phyloP scores from a whole-genome alignment of 2,329 filamentous ascomycete genomes.

The Taxawa tesnikishii region DNA sequence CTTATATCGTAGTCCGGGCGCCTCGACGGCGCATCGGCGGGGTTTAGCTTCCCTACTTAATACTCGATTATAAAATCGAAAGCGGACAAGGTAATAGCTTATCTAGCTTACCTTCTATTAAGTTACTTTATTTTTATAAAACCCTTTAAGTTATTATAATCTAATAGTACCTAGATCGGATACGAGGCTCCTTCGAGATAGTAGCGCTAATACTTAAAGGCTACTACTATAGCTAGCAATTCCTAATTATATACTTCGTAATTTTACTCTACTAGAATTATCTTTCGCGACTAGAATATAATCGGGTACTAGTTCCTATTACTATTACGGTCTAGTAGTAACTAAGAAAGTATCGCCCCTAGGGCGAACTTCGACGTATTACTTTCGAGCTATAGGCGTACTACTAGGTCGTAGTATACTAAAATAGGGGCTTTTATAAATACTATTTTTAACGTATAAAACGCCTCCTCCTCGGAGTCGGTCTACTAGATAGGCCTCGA shows the following conservation, averaged over 20 bases:
- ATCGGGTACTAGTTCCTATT: conserved; percentile 3
- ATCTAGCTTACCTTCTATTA: conserved; percentile 3
- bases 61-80: conserved; percentile 8
- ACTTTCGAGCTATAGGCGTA: conserved; percentile 1
- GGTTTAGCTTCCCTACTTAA: conserved; percentile 3
- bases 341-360: conserved; percentile 5
- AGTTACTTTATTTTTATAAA: conserved; percentile 3
- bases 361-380: conserved; percentile 4
- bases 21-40: conserved; percentile 2
- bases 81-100: conserved; percentile 4
- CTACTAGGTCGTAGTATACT: conserved; percentile 4
- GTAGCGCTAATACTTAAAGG: conserved; percentile 7
- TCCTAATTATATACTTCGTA: conserved; percentile 9
- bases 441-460: conserved; percentile 5
- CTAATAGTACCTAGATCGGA: conserved; percentile 1
- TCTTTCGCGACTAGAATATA: conserved; percentile 5
- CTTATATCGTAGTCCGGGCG: neutral
- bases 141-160: conserved; percentile 8
- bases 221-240: conserved; percentile 7
- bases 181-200: conserved; percentile 5
- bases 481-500: neutral
- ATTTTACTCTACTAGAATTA: conserved; percentile 3
- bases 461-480: neutral
- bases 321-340: no score
- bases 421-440: conserved; percentile 6